Evolutionary conservation across 2,329 filamentous ascomycete species (phyloP).

Genomic region (Aspergillus costaricaensis): DNA sequence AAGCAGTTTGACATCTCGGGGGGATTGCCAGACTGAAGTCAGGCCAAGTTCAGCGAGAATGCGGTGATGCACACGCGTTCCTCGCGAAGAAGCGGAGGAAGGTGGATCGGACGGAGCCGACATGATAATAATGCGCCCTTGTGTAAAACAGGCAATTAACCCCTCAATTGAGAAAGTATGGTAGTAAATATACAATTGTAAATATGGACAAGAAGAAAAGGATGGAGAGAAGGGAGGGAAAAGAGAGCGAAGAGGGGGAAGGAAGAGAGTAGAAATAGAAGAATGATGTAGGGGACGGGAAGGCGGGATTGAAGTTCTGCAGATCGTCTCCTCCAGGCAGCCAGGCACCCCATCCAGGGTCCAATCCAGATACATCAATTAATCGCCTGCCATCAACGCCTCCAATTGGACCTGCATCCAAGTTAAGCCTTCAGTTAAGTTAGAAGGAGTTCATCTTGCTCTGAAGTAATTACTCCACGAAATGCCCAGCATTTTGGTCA

Average conservation of each 20-base stretch:
- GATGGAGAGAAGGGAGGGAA: no score
- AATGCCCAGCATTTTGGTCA: no score
- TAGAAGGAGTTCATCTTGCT: no score
- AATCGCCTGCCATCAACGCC: no score
- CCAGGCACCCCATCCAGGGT: not conserved
- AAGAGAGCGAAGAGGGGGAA: not conserved
- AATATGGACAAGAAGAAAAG: not conserved
- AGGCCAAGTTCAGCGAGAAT: conserved; percentile 39
- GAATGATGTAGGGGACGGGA: not conserved
- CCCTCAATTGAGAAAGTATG: not conserved
- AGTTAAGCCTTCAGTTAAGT: no score
- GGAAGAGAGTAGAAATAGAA: not conserved
- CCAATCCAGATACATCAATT: no score
- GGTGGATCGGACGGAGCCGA: not conserved
- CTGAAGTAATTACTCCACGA: no score
- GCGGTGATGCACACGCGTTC: not conserved
- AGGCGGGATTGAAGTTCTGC: not conserved
- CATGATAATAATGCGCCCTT: not conserved
- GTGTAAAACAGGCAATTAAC: no score
- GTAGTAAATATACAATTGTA: no score
- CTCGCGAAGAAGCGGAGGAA: not conserved
- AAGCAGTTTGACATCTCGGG: conserved; percentile 42
- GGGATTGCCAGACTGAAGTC: conserved; percentile 39
- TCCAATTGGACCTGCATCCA: no score
- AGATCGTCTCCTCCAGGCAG: not conserved